Base-by-base conservation (phyloP, 1,284 basidiomycete genomes). In the Somion occarium region DNA sequence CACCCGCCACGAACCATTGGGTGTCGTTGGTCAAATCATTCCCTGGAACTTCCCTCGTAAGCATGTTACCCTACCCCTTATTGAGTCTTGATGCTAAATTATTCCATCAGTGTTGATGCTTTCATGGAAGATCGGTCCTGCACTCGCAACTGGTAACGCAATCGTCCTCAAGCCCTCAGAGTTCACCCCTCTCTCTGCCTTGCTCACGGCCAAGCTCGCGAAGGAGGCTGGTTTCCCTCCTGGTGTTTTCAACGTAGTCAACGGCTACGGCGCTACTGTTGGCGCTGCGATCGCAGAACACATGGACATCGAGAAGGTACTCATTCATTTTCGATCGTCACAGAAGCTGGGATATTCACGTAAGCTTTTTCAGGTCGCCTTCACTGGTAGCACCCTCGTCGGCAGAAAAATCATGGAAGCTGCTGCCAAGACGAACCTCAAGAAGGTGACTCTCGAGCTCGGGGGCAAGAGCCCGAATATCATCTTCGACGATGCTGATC, bases 1-100 rank as follows among this genome's bases (percentile, higher is more conserved):
- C 72, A 91, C 91, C 15, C 79, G 85, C 25, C 92, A 97, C 67
- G 95, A 98, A 70, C 94, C 96, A 15, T 87, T 97, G 60, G 96
- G 95, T 59, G 93, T 98, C 53, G 80, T 85, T 22, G 80, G 88
- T 44, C 89, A 92, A 72, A 93, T 94, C 67, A 91, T 93, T 59
- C 88, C 87, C 19, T 91, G 88, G 79, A 85, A 84, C 68, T 85
- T 84, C 69, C 83, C 83, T 57, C 66, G 82, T 83, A 61, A 53
- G 80, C 64, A 0, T 30, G 34, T n/a, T 41, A 42, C 34, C 22
- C 34, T 25, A 15, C 24, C 20, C 18, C 27, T 34, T 25, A 47
- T n/a, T 46, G 22, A 18, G 3, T 41, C 24, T 19, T 19, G 18
- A n/a, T 50, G 22, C 51, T 27, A n/a, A 25, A 5, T 18, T 18